Evolutionary conservation across 306 rosid species (phyloP).

Genomic region (Pterocarpus macrocarpus): DNA sequence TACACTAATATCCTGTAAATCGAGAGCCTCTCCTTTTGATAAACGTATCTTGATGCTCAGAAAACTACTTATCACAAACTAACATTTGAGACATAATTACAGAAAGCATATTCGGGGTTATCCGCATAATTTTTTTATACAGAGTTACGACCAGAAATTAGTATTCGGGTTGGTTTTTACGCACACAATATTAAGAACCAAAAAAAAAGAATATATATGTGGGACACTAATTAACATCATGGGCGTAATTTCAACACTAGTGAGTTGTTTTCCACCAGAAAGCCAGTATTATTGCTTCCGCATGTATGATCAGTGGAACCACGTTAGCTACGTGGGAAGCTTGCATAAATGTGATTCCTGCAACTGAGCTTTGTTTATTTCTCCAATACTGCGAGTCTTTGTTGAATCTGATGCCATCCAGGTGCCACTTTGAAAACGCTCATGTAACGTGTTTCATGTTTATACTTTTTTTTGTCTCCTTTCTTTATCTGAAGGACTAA

Average conservation of each 20-base stretch:
- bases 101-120: background rate
- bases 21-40: no score
- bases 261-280: slow-evolving; percentile 44
- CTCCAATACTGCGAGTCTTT: slow-evolving; percentile 28
- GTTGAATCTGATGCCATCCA: slow-evolving; percentile 47
- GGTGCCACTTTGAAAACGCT: slow-evolving; percentile 1
- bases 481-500: background rate
- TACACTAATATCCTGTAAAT: no score
- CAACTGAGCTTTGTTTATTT: slow-evolving; percentile 25
- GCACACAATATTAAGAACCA: background rate
- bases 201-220: background rate
- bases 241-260: slow-evolving; percentile 29
- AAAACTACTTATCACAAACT: background rate
- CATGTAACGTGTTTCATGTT: background rate
- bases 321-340: slow-evolving; percentile 29
- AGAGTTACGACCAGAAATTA: no score
- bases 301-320: background rate
- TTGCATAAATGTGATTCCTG: slow-evolving; percentile 27
- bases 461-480: background rate
- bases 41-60: background rate
- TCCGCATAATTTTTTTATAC: no score
- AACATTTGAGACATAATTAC: background rate
- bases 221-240: slow-evolving; percentile 18
- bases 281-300: slow-evolving; percentile 18
- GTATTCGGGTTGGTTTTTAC: background rate